These are phyloP conservation scores for Pholiota molesta DNA, from an alignment of 768 basidiomycete species.

Conservation along the genomic window DNA sequence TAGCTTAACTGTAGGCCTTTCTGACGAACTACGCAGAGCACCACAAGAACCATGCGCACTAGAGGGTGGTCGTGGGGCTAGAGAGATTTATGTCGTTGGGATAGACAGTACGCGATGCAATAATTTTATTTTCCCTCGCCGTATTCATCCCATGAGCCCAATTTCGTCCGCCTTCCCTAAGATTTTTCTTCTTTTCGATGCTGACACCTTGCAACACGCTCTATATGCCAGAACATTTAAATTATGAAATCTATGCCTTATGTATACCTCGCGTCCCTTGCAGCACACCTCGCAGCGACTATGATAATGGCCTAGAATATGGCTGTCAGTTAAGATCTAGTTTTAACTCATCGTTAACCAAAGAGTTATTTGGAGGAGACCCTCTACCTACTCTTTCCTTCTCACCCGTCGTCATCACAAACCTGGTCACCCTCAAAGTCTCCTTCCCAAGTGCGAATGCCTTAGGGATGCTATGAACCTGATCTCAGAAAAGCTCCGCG, in stretches of 20 bases:
- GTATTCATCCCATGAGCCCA: background rate
- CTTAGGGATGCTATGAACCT: no score
- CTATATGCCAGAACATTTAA: no score
- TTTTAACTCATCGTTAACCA: background rate
- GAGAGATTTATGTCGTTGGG: slow-evolving; percentile 6
- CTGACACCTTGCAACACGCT: no score
- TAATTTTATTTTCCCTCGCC: slow-evolving; percentile 11
- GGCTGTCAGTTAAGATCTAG: background rate
- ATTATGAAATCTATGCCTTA: background rate
- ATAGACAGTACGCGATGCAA: slow-evolving; percentile 25
- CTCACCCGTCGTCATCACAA: no score
- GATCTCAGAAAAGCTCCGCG: no score
- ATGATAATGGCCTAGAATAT: background rate
- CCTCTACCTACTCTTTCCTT: no score
- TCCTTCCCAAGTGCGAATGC: no score
- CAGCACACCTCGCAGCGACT: background rate
- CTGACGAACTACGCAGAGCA: no score
- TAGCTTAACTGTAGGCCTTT: background rate
- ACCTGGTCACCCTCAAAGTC: no score
- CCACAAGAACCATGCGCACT: slow-evolving; percentile 77
- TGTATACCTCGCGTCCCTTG: background rate
- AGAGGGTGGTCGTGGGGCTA: slow-evolving; percentile 19
- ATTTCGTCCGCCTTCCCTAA: background rate
- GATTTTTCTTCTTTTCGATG: background rate
- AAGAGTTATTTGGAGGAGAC: no score